Evolutionary conservation across 192 early-diverging fungal species (phyloP).

Genomic region (Diversispora eburnea): DNA sequence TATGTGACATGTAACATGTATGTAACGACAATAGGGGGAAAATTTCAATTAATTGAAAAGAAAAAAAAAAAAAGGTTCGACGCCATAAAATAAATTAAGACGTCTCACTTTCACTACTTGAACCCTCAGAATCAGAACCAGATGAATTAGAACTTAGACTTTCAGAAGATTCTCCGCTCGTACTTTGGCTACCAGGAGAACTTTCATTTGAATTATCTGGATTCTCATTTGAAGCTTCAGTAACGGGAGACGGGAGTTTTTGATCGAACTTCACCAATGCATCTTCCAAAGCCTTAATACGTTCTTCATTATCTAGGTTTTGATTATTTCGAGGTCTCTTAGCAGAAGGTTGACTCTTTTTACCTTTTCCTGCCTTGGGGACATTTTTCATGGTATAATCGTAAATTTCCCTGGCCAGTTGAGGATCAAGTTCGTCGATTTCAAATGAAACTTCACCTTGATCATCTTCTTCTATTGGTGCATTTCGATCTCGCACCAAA

Average conservation of each 20-base stretch:
- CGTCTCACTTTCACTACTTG: constrained; percentile 56
- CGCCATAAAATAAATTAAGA: no score
- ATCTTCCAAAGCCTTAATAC: constrained; percentile 42
- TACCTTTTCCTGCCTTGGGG: constrained; percentile 45
- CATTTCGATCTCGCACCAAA: constrained; percentile 67
- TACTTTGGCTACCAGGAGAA: constrained; percentile 26
- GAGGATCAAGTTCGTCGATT: constrained; percentile 83
- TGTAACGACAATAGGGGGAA: no score
- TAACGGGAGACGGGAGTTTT: constrained; percentile 27
- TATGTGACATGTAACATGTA: no score
- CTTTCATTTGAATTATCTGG: background rate
- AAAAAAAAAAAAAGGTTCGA: no score
- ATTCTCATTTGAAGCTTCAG: background rate
- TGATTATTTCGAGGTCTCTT: constrained; percentile 40
- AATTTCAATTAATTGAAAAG: no score
- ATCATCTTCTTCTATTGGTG: constrained; percentile 57
- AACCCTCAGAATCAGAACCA: constrained; percentile 78
- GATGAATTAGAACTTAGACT: constrained; percentile 57
- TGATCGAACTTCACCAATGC: constrained; percentile 47
- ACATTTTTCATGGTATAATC: constrained; percentile 61
- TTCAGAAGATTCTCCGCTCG: constrained; percentile 46
- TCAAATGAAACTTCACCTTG: constrained; percentile 87
- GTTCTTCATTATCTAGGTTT: constrained; percentile 47
- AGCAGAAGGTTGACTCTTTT: constrained; percentile 43
- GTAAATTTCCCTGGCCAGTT: constrained; percentile 80